Percentiles rank a stretch among this genome's conserved stretches.
Conservation (phyloP, 2,329 filamentous ascomycete species). For the Fusarium tuaranense region DNA sequence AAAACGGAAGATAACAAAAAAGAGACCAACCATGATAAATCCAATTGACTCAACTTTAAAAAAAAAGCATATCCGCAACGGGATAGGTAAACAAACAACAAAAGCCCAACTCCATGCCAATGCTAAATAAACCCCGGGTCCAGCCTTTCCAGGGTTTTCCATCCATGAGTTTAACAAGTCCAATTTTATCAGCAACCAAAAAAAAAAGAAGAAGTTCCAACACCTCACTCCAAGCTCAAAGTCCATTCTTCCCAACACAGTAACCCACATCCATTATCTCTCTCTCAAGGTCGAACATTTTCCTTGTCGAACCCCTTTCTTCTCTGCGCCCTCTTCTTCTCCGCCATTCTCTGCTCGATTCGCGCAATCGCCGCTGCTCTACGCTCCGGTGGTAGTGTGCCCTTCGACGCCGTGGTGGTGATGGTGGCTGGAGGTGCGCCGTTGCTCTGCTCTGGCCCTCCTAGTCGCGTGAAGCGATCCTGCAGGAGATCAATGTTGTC, state of each 20-base stretch:
- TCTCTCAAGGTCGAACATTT: slow-evolving; percentile 57
- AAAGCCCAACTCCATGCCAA: slow-evolving; percentile 43
- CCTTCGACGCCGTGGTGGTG: slow-evolving; percentile 56
- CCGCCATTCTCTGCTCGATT: slow-evolving; percentile 65
- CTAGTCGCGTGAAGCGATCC: slow-evolving; percentile 59
- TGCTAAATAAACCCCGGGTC: slow-evolving; percentile 15
- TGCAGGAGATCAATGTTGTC: slow-evolving; percentile 59
- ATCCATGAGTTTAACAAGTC: background rate
- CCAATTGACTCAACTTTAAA: slow-evolving; percentile 19
- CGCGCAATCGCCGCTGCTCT: slow-evolving; percentile 66
- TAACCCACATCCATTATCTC: slow-evolving; percentile 13
- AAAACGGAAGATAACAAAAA: slow-evolving; percentile 29
- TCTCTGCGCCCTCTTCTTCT: slow-evolving; percentile 56
- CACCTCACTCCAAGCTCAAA: slow-evolving; percentile 25
- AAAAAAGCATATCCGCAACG: slow-evolving; percentile 17
- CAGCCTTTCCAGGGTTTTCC: slow-evolving; percentile 2
- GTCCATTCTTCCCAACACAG: slow-evolving; percentile 19
- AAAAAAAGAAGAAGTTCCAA: slow-evolving; percentile 19
- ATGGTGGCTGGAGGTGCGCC: slow-evolving; percentile 48
- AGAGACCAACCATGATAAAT: slow-evolving; percentile 30
- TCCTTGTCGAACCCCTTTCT: slow-evolving; percentile 60
- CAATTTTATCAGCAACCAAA: slow-evolving; percentile 27
- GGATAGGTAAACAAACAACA: background rate
- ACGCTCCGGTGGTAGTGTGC: slow-evolving; percentile 62
- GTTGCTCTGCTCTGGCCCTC: slow-evolving; percentile 51